phyloP scores from a whole-genome alignment of 768 basidiomycete genomes.

The Ramaria rubella region DNA sequence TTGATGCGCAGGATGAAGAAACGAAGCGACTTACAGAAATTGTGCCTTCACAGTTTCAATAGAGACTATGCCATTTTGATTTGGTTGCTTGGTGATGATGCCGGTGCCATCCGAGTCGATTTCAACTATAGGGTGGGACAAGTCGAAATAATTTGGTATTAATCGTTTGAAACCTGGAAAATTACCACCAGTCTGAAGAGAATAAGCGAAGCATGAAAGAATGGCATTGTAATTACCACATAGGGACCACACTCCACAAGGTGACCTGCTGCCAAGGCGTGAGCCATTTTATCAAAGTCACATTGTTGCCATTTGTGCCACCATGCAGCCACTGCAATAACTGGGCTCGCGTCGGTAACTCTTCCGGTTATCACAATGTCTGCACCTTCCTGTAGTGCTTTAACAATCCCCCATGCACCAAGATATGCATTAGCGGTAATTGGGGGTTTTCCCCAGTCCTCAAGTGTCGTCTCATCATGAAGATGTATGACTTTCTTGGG shows the following conservation, averaged over 20 bases:
- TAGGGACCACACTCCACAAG: conserved; percentile 6
- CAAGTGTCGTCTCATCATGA: background rate
- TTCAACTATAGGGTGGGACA: conserved; percentile 1
- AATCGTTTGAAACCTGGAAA: conserved; percentile 5
- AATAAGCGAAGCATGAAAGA: background rate
- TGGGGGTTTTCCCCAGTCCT: background rate
- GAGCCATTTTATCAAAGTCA: conserved; percentile 6
- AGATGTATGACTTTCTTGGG: background rate
- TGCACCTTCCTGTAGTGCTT: conserved; percentile 3
- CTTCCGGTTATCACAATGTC: conserved; percentile 7
- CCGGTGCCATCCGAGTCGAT: conserved; percentile 1
- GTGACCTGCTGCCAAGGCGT: conserved; percentile 6
- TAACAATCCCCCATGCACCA: conserved; percentile 4
- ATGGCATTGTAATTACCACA: background rate
- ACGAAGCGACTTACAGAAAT: conserved; percentile 1
- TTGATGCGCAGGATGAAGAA: background rate
- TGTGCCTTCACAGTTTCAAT: conserved; percentile 2
- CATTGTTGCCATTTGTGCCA: conserved; percentile 5
- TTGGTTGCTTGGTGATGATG: conserved; percentile 6
- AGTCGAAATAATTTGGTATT: background rate
- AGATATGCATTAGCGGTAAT: conserved; percentile 3
- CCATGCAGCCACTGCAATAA: conserved; percentile 6
- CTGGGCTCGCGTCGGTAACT: conserved; percentile 6
- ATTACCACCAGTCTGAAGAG: conserved; percentile 6
- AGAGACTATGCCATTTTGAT: background rate